phyloP scores from a whole-genome alignment of 75 land plant genomes.

The Picea glauca region DNA sequence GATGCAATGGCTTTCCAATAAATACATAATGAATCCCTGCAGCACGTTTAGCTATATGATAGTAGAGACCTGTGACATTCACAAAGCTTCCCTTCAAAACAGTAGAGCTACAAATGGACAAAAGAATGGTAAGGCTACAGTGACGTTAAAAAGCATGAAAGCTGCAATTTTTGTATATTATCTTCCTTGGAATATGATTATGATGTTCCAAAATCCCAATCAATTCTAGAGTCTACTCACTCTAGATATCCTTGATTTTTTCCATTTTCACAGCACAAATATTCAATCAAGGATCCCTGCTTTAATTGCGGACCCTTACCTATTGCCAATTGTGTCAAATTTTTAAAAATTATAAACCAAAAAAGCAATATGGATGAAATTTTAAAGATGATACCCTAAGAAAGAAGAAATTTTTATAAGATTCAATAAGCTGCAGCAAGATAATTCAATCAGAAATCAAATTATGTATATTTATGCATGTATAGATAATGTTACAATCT shows the following conservation, averaged over 20 bases:
- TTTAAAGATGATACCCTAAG: background rate
- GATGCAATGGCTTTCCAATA: conserved; percentile 81
- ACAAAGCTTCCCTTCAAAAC: background rate
- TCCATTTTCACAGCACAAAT: background rate
- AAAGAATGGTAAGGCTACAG: background rate
- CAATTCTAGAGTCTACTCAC: background rate
- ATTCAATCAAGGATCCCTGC: background rate
- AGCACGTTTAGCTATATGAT: conserved; percentile 90
- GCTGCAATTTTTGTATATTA: conserved; percentile 1
- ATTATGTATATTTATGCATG: background rate
- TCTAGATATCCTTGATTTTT: background rate
- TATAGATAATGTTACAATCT: background rate
- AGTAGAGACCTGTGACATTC: conserved; percentile 72
- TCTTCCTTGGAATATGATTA: background rate
- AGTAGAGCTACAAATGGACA: background rate
- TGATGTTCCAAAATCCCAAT: background rate
- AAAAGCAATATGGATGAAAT: background rate
- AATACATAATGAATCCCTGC: conserved; percentile 90
- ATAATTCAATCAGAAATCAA: background rate
- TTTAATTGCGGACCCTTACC: background rate
- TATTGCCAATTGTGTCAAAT: background rate
- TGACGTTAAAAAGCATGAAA: background rate
- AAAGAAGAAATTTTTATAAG: background rate
- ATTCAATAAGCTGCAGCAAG: background rate
- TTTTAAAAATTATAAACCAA: background rate